Percentiles rank a stretch among this genome's conserved stretches.
Evolutionary conservation across 345 rosid genomes (phyloP).

Genomic region (Erysimum cheiranthoides): DNA sequence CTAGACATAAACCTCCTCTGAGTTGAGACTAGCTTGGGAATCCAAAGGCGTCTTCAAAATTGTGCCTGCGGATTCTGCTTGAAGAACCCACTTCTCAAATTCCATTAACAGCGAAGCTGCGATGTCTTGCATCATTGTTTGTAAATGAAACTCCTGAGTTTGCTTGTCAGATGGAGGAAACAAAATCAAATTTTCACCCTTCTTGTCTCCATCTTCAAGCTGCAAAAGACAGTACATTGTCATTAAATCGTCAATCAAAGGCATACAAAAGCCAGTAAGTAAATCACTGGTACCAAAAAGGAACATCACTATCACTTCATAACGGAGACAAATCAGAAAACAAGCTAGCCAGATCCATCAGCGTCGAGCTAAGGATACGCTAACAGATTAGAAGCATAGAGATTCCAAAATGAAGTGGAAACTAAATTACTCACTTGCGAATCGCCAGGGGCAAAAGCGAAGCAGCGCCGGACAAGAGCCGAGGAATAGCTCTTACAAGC

Average conservation of each 20-base stretch:
- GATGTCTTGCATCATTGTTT: slow-evolving; percentile 97
- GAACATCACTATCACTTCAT: slow-evolving; percentile 18
- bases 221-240: slow-evolving; percentile 50
- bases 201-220: slow-evolving; percentile 82
- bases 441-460: slow-evolving; percentile 90
- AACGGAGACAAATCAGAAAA: background rate
- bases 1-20: slow-evolving; percentile 99
- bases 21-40: slow-evolving; percentile 97
- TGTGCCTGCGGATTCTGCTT: slow-evolving; percentile 93
- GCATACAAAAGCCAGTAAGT: background rate
- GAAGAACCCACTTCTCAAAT: slow-evolving; percentile 93
- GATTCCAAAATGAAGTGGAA: slow-evolving; percentile 4
- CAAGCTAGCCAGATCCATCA: slow-evolving; percentile 10
- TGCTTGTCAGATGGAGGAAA: slow-evolving; percentile 93
- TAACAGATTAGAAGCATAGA: slow-evolving; percentile 11
- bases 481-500: slow-evolving; percentile 70
- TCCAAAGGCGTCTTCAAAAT: slow-evolving; percentile 94
- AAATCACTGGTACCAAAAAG: background rate
- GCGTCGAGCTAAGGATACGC: slow-evolving; percentile 5
- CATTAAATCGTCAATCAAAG: slow-evolving; percentile 11
- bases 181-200: slow-evolving; percentile 64
- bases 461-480: slow-evolving; percentile 85
- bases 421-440: slow-evolving; percentile 61
- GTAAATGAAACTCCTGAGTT: slow-evolving; percentile 88
- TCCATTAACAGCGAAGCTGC: slow-evolving; percentile 92